These are phyloP conservation scores for Phytomonas sp. DNA, from an alignment of 208 protist genomes.

Conservation along the genomic window DNA sequence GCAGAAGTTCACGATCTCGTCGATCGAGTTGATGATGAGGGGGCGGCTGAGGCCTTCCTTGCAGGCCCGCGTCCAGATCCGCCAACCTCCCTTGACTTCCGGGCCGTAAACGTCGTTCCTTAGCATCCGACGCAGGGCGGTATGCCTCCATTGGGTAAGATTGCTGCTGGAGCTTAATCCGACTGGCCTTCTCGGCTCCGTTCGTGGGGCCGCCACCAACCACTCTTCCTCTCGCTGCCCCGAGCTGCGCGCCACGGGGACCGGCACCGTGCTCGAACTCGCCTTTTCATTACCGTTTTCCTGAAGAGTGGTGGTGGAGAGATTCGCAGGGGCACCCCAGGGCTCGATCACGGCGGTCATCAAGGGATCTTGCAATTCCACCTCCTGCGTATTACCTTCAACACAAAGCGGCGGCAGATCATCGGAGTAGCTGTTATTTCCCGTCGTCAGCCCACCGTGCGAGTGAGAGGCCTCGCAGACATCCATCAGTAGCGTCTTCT, in stretches of 20 bases:
- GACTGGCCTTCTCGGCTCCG: neutral
- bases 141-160: constrained; percentile 18
- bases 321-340: neutral
- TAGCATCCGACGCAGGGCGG: constrained; percentile 19
- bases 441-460: neutral
- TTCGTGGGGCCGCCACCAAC: neutral
- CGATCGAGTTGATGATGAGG: constrained; percentile 63
- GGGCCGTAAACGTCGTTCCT: constrained; percentile 20
- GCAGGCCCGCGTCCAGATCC: constrained; percentile 42
- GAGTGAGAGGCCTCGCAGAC: neutral
- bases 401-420: neutral
- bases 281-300: neutral
- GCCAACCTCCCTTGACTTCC: constrained; percentile 41
- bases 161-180: neutral
- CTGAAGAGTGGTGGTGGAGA: neutral
- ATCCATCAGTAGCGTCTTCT: neutral
- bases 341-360: neutral
- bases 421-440: neutral
- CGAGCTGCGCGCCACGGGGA: neutral
- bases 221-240: neutral
- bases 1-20: constrained; percentile 58
- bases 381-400: neutral
- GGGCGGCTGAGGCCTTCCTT: constrained; percentile 32
- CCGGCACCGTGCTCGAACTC: neutral
- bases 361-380: neutral